Percentiles rank a stretch among this genome's conserved stretches.
These are phyloP conservation scores for Tetraselmis striata DNA, from an alignment of 139 green algal species.

Conservation along the genomic window DNA sequence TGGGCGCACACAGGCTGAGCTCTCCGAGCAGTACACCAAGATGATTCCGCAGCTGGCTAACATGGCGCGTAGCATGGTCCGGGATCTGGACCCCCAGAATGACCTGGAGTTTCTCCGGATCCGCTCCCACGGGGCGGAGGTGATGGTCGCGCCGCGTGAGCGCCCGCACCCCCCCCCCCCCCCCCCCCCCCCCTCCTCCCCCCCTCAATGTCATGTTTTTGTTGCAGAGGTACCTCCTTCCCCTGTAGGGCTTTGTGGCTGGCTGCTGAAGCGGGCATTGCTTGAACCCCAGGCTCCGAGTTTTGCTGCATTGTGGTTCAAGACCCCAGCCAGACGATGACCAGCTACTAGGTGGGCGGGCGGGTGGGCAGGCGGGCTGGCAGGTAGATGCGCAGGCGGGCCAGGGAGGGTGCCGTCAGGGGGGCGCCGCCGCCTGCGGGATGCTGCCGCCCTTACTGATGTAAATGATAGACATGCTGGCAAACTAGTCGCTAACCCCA, in stretches of 20 bases:
- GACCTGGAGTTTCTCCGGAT: constrained; percentile 73
- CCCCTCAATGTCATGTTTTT: too few relatives aligned
- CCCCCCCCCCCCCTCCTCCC: too few relatives aligned
- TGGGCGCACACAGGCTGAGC: constrained; percentile 44
- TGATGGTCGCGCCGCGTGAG: constrained; percentile 65
- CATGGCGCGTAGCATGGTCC: constrained; percentile 57
- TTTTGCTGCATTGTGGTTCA: background rate
- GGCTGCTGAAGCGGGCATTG: background rate
- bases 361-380: too few relatives aligned
- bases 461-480: too few relatives aligned
- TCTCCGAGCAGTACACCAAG: constrained; percentile 58
- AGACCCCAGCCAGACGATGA: background rate
- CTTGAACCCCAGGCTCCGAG: background rate
- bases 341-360: background rate
- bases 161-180: too few relatives aligned
- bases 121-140: constrained; percentile 60
- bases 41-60: constrained; percentile 58
- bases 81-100: constrained; percentile 72
- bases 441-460: too few relatives aligned
- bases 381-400: too few relatives aligned
- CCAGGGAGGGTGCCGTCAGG: too few relatives aligned
- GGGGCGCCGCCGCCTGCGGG: too few relatives aligned
- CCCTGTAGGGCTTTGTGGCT: too few relatives aligned
- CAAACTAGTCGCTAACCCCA: too few relatives aligned
- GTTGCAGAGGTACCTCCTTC: too few relatives aligned